Evolutionary conservation across 108 stramenopile species (phyloP).

Genomic region (Cyclotella atomus): DNA sequence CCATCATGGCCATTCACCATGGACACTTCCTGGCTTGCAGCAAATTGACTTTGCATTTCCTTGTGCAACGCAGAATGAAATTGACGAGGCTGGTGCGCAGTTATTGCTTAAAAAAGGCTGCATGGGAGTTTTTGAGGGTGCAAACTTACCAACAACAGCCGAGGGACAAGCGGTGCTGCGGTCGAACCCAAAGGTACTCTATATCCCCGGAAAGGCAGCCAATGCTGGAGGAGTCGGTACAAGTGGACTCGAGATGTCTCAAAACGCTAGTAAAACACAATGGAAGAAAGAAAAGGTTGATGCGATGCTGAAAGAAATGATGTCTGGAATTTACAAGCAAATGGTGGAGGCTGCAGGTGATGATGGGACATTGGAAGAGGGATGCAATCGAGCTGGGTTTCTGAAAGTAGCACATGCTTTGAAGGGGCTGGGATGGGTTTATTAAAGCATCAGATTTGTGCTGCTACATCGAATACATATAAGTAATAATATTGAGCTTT

Average conservation of each 20-base stretch:
- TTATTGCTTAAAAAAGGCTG: constrained; percentile 63
- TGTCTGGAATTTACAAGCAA: constrained; percentile 74
- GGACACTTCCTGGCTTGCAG: constrained; percentile 45
- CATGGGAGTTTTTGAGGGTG: constrained; percentile 72
- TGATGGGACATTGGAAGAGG: constrained; percentile 71
- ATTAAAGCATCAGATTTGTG: constrained; percentile 11
- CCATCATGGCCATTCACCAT: constrained; percentile 46
- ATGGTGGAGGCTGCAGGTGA: constrained; percentile 61
- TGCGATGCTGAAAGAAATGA: constrained; percentile 73
- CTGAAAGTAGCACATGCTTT: constrained; percentile 79
- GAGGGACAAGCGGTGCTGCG: constrained; percentile 75
- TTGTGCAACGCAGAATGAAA: constrained; percentile 90
- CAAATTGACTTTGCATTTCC: constrained; percentile 73
- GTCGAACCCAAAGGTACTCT: constrained; percentile 51
- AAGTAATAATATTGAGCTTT: background rate
- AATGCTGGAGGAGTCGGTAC: constrained; percentile 90
- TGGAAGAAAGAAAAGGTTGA: constrained; percentile 82
- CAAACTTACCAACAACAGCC: constrained; percentile 73
- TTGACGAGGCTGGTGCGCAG: constrained; percentile 56
- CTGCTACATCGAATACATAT: too few relatives aligned
- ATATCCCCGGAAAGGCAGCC: constrained; percentile 55
- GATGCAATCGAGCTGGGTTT: constrained; percentile 88
- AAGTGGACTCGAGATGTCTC: constrained; percentile 84
- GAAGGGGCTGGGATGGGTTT: constrained; percentile 82
- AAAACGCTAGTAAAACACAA: constrained; percentile 74